These are phyloP conservation scores for Cladophialophora immunda DNA, from an alignment of 2,329 filamentous ascomycete species.

Conservation along the genomic window DNA sequence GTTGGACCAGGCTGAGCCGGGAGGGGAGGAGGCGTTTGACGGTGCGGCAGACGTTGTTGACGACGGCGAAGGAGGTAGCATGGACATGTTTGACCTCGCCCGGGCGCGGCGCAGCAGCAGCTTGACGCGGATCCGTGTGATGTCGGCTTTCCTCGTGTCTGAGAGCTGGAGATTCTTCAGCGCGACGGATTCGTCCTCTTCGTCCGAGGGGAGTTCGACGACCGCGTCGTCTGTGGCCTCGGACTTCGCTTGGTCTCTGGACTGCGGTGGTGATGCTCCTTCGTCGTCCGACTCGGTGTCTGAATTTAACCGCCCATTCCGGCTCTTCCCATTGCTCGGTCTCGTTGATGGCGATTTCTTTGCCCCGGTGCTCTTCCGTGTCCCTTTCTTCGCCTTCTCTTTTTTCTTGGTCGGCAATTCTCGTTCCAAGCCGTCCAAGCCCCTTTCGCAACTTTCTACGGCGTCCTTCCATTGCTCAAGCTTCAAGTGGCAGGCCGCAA, in stretches of 20 bases:
- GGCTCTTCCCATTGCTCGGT: slow-evolving; percentile 22
- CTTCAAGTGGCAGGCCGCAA: slow-evolving; percentile 88
- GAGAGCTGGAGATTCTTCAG: slow-evolving; percentile 54
- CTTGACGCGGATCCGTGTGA: slow-evolving; percentile 81
- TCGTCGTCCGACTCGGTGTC: slow-evolving; percentile 35
- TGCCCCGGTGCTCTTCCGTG: background rate
- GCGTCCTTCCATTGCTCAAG: slow-evolving; percentile 86
- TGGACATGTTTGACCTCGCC: slow-evolving; percentile 72
- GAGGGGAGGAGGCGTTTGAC: slow-evolving; percentile 4
- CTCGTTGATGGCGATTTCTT: background rate
- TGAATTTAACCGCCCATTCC: slow-evolving; percentile 30
- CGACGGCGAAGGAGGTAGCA: background rate
- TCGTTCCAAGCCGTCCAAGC: slow-evolving; percentile 75
- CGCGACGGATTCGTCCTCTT: slow-evolving; percentile 49
- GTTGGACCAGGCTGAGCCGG: slow-evolving; percentile 74
- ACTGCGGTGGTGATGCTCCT: slow-evolving; percentile 1
- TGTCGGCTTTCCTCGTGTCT: slow-evolving; percentile 66
- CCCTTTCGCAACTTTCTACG: slow-evolving; percentile 74
- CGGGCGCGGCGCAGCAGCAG: slow-evolving; percentile 81
- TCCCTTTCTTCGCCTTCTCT: slow-evolving; percentile 41
- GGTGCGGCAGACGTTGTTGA: slow-evolving; percentile 5
- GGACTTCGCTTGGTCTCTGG: slow-evolving; percentile 23
- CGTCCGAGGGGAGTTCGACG: slow-evolving; percentile 59
- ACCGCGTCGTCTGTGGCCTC: slow-evolving; percentile 50
- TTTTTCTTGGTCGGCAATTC: slow-evolving; percentile 57